Conservation (phyloP, 2,329 filamentous ascomycete genomes). For the Colletotrichum brevisporum region DNA sequence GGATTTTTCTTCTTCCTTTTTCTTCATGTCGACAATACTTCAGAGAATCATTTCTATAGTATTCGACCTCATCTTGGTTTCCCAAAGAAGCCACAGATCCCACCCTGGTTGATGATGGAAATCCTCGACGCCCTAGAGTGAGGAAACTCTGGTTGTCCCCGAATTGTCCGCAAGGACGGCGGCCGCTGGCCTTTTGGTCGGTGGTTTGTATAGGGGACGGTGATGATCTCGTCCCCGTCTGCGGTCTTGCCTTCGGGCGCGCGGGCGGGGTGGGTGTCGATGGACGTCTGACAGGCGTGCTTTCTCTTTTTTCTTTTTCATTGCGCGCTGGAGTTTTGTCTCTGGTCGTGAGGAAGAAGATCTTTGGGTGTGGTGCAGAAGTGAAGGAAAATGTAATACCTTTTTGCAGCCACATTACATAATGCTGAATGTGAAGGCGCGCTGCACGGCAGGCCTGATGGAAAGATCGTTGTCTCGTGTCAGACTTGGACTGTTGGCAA, state of each 20-base stretch:
- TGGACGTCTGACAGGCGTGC: slow-evolving; percentile 88
- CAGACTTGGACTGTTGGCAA: no score
- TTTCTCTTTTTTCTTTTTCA: slow-evolving; percentile 67
- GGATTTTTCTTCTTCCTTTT: slow-evolving; percentile 35
- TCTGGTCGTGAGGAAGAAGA: slow-evolving; percentile 66
- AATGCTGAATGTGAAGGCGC: no score
- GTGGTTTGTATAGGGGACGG: slow-evolving; percentile 83
- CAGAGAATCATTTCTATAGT: slow-evolving; percentile 98
- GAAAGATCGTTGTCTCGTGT: no score
- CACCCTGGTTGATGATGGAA: slow-evolving; percentile 95
- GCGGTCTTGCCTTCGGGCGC: slow-evolving; percentile 83
- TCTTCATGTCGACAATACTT: slow-evolving; percentile 42
- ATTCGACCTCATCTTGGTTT: slow-evolving; percentile 92
- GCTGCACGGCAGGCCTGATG: neutral
- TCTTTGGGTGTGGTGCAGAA: neutral
- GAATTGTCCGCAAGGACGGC: slow-evolving; percentile 74
- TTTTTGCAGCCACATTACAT: no score
- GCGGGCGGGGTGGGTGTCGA: slow-evolving; percentile 84
- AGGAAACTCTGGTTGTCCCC: slow-evolving; percentile 73
- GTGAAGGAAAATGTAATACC: no score
- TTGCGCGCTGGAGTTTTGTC: slow-evolving; percentile 62
- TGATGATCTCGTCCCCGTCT: slow-evolving; percentile 90
- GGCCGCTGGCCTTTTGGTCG: slow-evolving; percentile 50
- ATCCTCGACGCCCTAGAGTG: slow-evolving; percentile 93
- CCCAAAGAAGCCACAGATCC: slow-evolving; percentile 93